Base-by-base conservation (phyloP, 1,284 basidiomycete species). In the Apiotrichum veenhuisii region DNA sequence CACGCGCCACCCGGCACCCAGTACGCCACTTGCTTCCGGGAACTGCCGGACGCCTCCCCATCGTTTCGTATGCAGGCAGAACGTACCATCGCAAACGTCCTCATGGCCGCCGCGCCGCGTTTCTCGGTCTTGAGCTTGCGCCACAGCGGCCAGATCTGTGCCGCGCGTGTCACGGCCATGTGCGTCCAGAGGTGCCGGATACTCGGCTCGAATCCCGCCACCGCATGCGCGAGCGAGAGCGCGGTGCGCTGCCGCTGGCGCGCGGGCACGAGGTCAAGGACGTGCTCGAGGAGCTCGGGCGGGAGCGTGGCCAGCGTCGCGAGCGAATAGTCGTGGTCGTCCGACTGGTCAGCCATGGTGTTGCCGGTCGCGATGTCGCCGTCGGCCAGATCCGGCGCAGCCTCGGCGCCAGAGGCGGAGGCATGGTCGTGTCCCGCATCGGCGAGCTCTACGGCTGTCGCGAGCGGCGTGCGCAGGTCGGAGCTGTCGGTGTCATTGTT, bases 231-330 rank as follows among this genome's bases (percentile, higher is more conserved):
- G 22, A 78, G 64, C 11, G 72, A 60, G 18, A 74, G 62, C 5
- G 73, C 69, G 0, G 76, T 74, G 20, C 68, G 56, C 50, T 75
- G 74, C 12, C 70, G 70, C 20, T 65, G 50, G n/a, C 56, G 45
- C 3, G 72, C 61, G 0, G 73, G 70, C 30, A 76, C 69, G 33
- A 70, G 67, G 37, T 58, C 59, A 27, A 77, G 68, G 54, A 78
- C 64, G 22, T 63, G 46, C 45, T 76, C 72, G 41, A 77, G 58
- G 22, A 77, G 63, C 61, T 77, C 76, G 15, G 75, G 72, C 3
- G 76, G 76, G 17, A 76, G 68, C 17, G 52, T 48, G 34, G 63
- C 61, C 44, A 73, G 49, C 27, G 46, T 12, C 11, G 18, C 8
- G 22, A 30, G 42, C 15, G 18, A 22, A n/a, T 20, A 22, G 44